Percentiles rank a stretch among this genome's conserved stretches.
Evolutionary conservation across 2,329 filamentous ascomycete genomes (phyloP).

Genomic region (Dactylellina parvicollis): DNA sequence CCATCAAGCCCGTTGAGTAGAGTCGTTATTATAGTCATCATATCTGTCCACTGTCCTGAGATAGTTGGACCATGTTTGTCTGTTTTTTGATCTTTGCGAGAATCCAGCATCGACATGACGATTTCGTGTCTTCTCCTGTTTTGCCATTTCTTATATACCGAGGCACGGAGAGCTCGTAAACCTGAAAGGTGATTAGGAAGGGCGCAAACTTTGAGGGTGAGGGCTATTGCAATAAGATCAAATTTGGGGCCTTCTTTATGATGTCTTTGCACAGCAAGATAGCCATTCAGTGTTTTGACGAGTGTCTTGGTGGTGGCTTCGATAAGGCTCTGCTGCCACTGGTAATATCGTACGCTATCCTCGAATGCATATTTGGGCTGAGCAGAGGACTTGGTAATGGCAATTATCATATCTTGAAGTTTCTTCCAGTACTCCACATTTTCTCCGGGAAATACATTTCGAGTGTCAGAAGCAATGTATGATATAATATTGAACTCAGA

Average conservation of each 20-base stretch:
- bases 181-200: not conserved
- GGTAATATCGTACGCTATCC: not conserved
- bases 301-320: not conserved
- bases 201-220: not conserved
- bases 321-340: not conserved
- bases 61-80: too few relatives aligned
- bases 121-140: not conserved
- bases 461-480: not conserved
- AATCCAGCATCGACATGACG: not conserved
- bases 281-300: not conserved
- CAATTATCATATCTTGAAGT: not conserved
- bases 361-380: not conserved
- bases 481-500: not conserved
- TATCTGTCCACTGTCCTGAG: too few relatives aligned
- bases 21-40: too few relatives aligned
- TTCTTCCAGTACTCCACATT: constrained; percentile 6
- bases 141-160: not conserved
- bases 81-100: too few relatives aligned
- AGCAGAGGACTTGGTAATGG: not conserved
- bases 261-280: not conserved
- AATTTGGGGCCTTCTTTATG: not conserved
- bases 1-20: too few relatives aligned
- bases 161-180: not conserved
- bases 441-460: constrained; percentile 7
- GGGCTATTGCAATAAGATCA: not conserved